Base-by-base conservation (phyloP, 2,329 filamentous ascomycete species). In the Neofusicoccum sp. region DNA sequence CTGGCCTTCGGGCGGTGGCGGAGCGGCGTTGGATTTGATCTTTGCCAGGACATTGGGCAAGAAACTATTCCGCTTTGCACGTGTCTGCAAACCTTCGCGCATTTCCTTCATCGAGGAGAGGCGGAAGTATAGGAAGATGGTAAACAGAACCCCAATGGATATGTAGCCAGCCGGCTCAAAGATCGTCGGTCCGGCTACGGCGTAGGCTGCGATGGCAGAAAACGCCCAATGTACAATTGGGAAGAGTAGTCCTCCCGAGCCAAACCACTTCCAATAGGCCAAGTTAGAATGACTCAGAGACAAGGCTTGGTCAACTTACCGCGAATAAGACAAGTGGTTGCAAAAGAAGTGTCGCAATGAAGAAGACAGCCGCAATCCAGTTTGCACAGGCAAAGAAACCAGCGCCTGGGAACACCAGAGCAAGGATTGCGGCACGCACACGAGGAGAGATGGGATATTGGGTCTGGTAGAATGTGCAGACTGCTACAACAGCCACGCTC, bases 321-420 rank as follows among this genome's bases (percentile, higher is more conserved):
- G 63, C 64, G 45, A 69, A 66, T 2, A 69, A 39, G 7, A 54
- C 54, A 7, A 65, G 28, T 7, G 68, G 68, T 5, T 67, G 58
- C 12, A 61, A 41, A n/a, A 64, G 62, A 16, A 64, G 29, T 1
- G 67, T 64, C 1, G 67, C 11, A 7, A 66, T 14, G 16, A 69
- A 58, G 2, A 58, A 62, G 7, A 66, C 31, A 5, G 63, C 44
- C 1, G 63, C 66, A 29, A 62, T 61, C 22, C 66, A 49, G 3
- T 62, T 66, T 44, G 49, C 62, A 12, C 68, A 66, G 6, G 50
- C 65, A 3, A 69, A 28, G 16, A 65, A 64, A 7, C 67, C 67
- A 1, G 67, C 66, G 3, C 67, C 66, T 22, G 67, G 66, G 34
- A 69, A 69, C 4, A 67, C 39, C 6, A 67, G 56, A 31, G 63